A percentile compares a stretch with the other conserved stretches of the same genome.
phyloP scores from a whole-genome alignment of 164 flowering plant species.

The Santalum album region DNA sequence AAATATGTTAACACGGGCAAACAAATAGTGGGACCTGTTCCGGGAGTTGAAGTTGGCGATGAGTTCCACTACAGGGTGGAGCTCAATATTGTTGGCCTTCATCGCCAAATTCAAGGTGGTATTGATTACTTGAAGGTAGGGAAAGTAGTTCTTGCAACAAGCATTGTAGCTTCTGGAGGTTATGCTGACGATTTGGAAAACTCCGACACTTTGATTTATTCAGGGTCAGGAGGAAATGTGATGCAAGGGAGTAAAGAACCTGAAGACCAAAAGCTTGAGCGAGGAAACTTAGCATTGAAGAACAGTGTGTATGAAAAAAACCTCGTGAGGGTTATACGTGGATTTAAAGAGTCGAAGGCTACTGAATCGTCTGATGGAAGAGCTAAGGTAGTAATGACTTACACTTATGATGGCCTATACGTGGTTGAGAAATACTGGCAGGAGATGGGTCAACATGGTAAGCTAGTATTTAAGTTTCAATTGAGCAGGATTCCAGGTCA shows the following conservation, averaged over 20 bases:
- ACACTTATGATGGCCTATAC: conserved; percentile 75
- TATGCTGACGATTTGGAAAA: conserved; percentile 53
- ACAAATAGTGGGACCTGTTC: conserved; percentile 55
- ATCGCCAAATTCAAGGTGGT: conserved; percentile 57
- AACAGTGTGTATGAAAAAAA: conserved; percentile 37
- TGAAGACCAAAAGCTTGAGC: conserved; percentile 70
- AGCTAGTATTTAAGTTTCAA: conserved; percentile 50
- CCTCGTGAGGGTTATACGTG: conserved; percentile 80
- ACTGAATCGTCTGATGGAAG: conserved; percentile 27
- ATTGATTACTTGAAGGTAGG: conserved; percentile 54
- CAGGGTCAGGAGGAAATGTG: conserved; percentile 66
- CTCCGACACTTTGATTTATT: conserved; percentile 48
- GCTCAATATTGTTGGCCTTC: conserved; percentile 72
- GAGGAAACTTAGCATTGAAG: conserved; percentile 71
- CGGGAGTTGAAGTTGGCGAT: conserved; percentile 92
- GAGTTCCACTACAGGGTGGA: conserved; percentile 83
- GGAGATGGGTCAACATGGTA: conserved; percentile 49
- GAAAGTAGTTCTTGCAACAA: conserved; percentile 40
- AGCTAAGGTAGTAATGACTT: conserved; percentile 28
- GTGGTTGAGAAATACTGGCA: conserved; percentile 46
- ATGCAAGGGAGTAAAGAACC: conserved; percentile 28
- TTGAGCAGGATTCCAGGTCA: conserved; percentile 69
- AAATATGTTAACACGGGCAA: conserved; percentile 44
- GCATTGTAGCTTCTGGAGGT: conserved; percentile 76
- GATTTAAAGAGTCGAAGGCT: conserved; percentile 34